Conservation (phyloP, 2,329 filamentous ascomycete species). For the Cladosporium sp. region DNA sequence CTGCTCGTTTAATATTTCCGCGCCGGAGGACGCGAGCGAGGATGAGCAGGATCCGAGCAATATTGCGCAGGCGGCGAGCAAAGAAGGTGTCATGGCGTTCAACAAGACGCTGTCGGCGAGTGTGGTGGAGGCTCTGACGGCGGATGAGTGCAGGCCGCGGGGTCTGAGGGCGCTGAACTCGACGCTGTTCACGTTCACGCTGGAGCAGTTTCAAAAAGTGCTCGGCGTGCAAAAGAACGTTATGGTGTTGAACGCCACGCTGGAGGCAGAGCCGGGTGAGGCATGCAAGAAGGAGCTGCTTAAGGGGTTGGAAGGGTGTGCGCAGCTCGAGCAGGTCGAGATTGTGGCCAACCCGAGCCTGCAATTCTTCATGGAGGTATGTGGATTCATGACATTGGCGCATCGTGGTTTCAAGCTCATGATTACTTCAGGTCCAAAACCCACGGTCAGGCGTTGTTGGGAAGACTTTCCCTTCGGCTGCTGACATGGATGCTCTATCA, state of each 20-base stretch:
- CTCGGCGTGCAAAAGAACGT: slow-evolving; percentile 32
- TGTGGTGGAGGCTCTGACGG: slow-evolving; percentile 30
- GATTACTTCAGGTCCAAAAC: slow-evolving; percentile 21
- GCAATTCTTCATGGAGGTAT: slow-evolving; percentile 34
- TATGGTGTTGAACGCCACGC: slow-evolving; percentile 34
- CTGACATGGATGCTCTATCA: slow-evolving; percentile 31
- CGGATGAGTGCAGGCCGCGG: slow-evolving; percentile 28
- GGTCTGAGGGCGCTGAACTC: slow-evolving; percentile 34
- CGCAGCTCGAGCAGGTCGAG: slow-evolving; percentile 35
- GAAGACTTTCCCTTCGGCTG: slow-evolving; percentile 29
- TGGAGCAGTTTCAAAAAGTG: slow-evolving; percentile 30
- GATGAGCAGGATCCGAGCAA: slow-evolving; percentile 28
- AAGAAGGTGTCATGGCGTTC: slow-evolving; percentile 32
- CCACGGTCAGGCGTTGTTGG: slow-evolving; percentile 23
- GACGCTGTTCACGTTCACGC: slow-evolving; percentile 37
- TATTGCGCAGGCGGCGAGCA: slow-evolving; percentile 19
- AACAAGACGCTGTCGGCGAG: slow-evolving; percentile 26
- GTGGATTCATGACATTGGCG: slow-evolving; percentile 9
- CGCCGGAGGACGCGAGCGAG: slow-evolving; percentile 24
- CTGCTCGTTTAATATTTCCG: slow-evolving; percentile 32
- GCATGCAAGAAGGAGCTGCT: slow-evolving; percentile 31
- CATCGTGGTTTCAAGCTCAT: neutral
- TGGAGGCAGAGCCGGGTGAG: slow-evolving; percentile 32
- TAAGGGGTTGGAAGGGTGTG: slow-evolving; percentile 25
- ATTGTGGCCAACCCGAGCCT: slow-evolving; percentile 34